Evolutionary conservation across 768 basidiomycete species (phyloP).

Genomic region (Lactarius vividus): DNA sequence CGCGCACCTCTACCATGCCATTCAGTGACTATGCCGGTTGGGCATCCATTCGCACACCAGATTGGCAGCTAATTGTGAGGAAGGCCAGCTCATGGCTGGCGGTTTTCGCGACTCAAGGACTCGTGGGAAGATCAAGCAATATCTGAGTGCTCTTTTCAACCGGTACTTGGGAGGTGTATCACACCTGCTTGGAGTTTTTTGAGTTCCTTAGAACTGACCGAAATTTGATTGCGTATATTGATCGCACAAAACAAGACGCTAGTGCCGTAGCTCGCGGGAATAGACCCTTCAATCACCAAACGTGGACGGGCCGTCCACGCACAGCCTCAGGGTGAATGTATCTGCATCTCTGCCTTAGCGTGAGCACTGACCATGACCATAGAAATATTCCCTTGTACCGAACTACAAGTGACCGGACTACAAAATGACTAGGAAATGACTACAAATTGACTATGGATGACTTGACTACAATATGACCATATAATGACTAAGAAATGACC

Average conservation of each 20-base stretch:
- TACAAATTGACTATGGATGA: too few species aligned
- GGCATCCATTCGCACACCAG: constrained; percentile 43
- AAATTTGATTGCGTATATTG: constrained; percentile 41
- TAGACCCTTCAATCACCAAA: constrained; percentile 37
- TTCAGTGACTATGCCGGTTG: constrained; percentile 36
- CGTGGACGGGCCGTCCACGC: constrained; percentile 39
- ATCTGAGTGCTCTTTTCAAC: neutral
- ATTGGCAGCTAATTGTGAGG: constrained; percentile 47
- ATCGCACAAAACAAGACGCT: constrained; percentile 45
- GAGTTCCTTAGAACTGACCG: constrained; percentile 35
- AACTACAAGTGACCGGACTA: too few species aligned
- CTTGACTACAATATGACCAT: too few species aligned
- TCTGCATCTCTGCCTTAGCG: neutral
- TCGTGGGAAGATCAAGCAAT: constrained; percentile 39
- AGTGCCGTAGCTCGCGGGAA: constrained; percentile 44
- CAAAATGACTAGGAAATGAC: too few species aligned
- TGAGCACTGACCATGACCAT: neutral
- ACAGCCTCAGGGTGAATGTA: constrained; percentile 41
- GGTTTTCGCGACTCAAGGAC: constrained; percentile 42
- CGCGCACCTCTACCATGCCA: constrained; percentile 43
- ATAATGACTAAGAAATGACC: too few species aligned
- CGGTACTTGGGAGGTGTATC: constrained; percentile 43
- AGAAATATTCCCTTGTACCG: constrained; percentile 48
- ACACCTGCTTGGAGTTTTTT: constrained; percentile 39
- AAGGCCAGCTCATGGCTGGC: constrained; percentile 44